Conservation (phyloP, 2,329 filamentous ascomycete genomes). For the Penicillium expansum region DNA sequence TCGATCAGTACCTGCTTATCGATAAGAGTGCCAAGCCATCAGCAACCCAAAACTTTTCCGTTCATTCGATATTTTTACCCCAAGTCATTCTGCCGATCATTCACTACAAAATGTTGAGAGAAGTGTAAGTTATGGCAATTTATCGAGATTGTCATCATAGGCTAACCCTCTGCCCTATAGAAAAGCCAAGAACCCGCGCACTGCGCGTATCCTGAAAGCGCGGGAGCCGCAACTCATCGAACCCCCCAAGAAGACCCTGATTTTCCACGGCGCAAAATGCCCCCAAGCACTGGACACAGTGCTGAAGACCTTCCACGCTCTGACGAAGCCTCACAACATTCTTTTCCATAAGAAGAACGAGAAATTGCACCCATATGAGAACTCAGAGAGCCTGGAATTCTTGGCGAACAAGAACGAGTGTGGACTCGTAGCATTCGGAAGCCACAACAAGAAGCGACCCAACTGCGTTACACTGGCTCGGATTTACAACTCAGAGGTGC, state of each 20-base stretch:
- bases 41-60: constrained; percentile 39
- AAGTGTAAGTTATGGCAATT: constrained; percentile 39
- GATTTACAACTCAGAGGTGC: constrained; percentile 78
- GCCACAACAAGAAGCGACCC: constrained; percentile 90
- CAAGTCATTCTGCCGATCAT: constrained; percentile 19
- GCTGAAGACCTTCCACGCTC: constrained; percentile 76
- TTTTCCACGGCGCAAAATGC: constrained; percentile 83
- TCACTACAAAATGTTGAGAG: constrained; percentile 40
- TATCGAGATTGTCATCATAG: not conserved
- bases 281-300: constrained; percentile 80
- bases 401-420: constrained; percentile 96
- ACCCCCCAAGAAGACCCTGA: constrained; percentile 84
- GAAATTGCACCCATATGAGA: constrained; percentile 86
- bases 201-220: constrained; percentile 91
- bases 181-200: constrained; percentile 78
- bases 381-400: constrained; percentile 83
- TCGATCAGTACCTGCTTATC: constrained; percentile 27
- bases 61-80: constrained; percentile 30
- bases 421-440: constrained; percentile 77
- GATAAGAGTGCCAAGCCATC: constrained; percentile 40
- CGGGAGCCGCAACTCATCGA: constrained; percentile 85
- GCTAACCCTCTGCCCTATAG: constrained; percentile 36
- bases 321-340: constrained; percentile 80
- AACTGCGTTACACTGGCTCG: constrained; percentile 81
- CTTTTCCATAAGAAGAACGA: constrained; percentile 97